Evolutionary conservation across 768 basidiomycete species (phyloP).

Genomic region (Rhodosporidiobolus odoratus): DNA sequence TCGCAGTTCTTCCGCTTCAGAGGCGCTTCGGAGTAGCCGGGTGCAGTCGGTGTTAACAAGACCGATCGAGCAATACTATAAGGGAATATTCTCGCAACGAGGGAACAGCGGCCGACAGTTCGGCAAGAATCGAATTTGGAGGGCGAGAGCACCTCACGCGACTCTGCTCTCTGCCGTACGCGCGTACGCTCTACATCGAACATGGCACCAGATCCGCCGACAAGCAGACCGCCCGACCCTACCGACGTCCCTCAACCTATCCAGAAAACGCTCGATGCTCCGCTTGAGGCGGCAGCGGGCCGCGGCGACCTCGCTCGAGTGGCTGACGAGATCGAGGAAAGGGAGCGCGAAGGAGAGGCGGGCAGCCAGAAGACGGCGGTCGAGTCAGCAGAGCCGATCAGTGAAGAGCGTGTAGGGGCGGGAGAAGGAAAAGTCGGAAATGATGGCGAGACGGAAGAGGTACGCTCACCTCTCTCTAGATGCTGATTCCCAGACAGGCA

Average conservation of each 20-base stretch:
- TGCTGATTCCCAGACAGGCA: too few species aligned
- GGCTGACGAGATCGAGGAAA: slow-evolving; percentile 8
- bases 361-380: background rate
- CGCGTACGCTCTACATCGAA: background rate
- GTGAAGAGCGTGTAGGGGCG: background rate
- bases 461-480: background rate
- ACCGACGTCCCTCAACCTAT: slow-evolving; percentile 10
- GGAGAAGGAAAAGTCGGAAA: background rate
- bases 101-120: too few species aligned
- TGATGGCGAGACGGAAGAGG: background rate
- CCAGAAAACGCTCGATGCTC: slow-evolving; percentile 4
- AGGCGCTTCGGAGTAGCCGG: too few species aligned
- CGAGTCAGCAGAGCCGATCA: background rate
- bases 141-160: too few species aligned
- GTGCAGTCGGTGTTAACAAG: too few species aligned
- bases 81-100: too few species aligned
- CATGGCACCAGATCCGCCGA: background rate
- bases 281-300: slow-evolving; percentile 10
- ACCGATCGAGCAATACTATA: too few species aligned
- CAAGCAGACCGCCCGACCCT: background rate
- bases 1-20: too few species aligned
- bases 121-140: too few species aligned
- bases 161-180: too few species aligned
- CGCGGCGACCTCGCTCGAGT: background rate
- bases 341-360: background rate